phyloP scores from a whole-genome alignment of 345 rosid genomes.

The Arabis alpina region DNA sequence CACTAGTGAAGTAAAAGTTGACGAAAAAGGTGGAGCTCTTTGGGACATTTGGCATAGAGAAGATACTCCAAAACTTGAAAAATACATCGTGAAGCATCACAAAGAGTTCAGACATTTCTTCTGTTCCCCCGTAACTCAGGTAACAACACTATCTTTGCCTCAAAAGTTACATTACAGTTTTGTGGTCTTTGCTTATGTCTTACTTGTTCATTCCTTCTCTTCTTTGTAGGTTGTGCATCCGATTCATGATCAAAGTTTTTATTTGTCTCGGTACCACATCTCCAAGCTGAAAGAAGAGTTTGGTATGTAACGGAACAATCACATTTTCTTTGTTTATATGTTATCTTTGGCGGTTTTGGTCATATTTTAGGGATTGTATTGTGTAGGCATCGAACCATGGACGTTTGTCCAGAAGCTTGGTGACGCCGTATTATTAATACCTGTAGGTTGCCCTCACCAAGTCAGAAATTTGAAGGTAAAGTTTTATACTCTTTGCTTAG shows the following conservation, averaged over 20 bases:
- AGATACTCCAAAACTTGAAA: conserved; percentile 69
- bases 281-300: conserved; percentile 73
- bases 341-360: conserved; percentile 9
- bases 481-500: neutral
- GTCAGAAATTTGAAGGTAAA: conserved; percentile 44
- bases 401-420: no score
- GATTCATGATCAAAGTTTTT: conserved; percentile 75
- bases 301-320: conserved; percentile 45
- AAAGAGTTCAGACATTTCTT: conserved; percentile 73
- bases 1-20: conserved; percentile 1
- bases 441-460: conserved; percentile 48
- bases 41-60: conserved; percentile 83
- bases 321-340: neutral
- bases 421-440: no score
- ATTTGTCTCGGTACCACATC: conserved; percentile 61
- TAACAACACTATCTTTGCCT: no score
- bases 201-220: neutral
- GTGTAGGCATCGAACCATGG: no score
- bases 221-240: conserved; percentile 64
- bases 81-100: conserved; percentile 64
- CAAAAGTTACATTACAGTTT: neutral
- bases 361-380: neutral
- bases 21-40: conserved; percentile 53
- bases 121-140: conserved; percentile 49
- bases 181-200: neutral